Evolutionary conservation across 2,329 filamentous ascomycete genomes (phyloP), one percentile per base, ranked within the genome.

Genomic region (Colletotrichum sp.): DNA sequence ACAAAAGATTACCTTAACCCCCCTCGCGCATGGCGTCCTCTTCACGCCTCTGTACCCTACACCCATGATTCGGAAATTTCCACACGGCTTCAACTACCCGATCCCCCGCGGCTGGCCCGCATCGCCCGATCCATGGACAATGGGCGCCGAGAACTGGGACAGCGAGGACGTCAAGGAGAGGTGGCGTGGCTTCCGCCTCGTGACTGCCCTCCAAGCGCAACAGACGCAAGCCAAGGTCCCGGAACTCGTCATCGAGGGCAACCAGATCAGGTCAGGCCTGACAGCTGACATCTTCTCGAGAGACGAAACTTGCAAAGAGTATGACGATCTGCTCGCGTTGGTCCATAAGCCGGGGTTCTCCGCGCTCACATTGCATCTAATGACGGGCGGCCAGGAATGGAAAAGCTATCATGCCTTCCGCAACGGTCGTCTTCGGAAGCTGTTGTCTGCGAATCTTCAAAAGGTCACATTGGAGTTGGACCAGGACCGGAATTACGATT

Each of bases 1-100:
- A 3, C 80, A 71, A 36, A 82, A 81, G 62, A 78, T 89, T 21
- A 86, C 80, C 0, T 71, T 88, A 15, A 87, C 86, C 7, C 83
- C 83, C 12, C 83, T 84, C 3, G 80, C 85, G 2, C 86, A 88
- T 73, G 85, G 84, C 0, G 78, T 80, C 60, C 71, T 83, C 1
- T 82, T 83, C 12, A 65, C 72, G 1, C 87, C 86, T 1, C 72
- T 83, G 0, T 88, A 88, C 67, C 77, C 85, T 16, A 88, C 87
- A 1, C 87, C 86, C 1, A 86, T 86, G 80, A 85, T 87, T 32
- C 84, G 85, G 8, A 80, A 82, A 5, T 83, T 88, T 13, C 85
- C 85, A 0, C 59, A 75, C 2, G 83, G 84, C 6, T 86, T 88
- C 57, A 84, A 83, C 28, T 87, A 88, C 70, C 83, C 84, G 2